Percentiles rank a stretch among this genome's conserved stretches.
phyloP scores from a whole-genome alignment of 805 yeast species.

The Diddensiella transvaalensis region DNA sequence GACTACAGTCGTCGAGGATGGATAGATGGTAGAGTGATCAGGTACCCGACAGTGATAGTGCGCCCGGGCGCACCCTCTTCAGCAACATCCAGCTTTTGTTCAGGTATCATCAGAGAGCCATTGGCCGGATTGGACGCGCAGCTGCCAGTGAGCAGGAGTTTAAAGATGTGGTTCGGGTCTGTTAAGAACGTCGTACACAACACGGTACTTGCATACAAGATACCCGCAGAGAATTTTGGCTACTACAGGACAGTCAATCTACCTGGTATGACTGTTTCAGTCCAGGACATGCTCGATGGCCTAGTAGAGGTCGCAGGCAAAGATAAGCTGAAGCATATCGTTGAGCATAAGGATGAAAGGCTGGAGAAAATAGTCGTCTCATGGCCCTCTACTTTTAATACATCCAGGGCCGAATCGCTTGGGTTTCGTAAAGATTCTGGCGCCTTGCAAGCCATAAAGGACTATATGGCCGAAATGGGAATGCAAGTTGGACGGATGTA shows the following conservation, averaged over 20 bases:
- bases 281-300: constrained; percentile 27
- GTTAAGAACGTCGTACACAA: constrained; percentile 21
- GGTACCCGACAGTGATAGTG: constrained; percentile 22
- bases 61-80: constrained; percentile 27
- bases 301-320: constrained; percentile 22
- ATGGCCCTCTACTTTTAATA: constrained; percentile 24
- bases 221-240: constrained; percentile 13
- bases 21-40: constrained; percentile 22
- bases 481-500: background rate
- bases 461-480: constrained; percentile 10
- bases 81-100: constrained; percentile 27
- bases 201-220: constrained; percentile 19
- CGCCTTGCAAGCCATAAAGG: constrained; percentile 14
- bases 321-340: constrained; percentile 15
- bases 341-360: constrained; percentile 15
- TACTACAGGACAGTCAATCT: constrained; percentile 23
- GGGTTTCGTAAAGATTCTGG: constrained; percentile 16
- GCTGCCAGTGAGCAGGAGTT: constrained; percentile 22
- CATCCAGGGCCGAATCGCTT: constrained; percentile 9
- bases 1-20: constrained; percentile 27
- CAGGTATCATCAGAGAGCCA: constrained; percentile 27
- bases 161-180: constrained; percentile 23
- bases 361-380: constrained; percentile 22
- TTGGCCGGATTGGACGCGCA: constrained; percentile 17
- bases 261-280: constrained; percentile 24